Percentiles rank a stretch among this genome's conserved stretches.
Conservation (phyloP, 352 stramenopile genomes). For the Pythium sp. region DNA sequence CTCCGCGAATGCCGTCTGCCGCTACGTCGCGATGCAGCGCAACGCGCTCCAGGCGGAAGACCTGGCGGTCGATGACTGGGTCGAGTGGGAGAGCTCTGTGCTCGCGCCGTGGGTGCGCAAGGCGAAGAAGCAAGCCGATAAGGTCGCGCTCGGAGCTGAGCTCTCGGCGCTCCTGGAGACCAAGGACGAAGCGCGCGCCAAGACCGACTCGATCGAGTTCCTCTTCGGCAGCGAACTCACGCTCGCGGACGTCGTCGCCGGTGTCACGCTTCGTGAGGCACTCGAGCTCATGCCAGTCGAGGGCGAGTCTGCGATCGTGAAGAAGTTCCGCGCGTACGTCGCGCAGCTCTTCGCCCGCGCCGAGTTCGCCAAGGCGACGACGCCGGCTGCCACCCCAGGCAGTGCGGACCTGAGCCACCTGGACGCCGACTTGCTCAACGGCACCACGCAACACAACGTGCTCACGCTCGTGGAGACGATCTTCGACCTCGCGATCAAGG, state of each 20-base stretch:
- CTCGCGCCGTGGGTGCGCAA: constrained; percentile 55
- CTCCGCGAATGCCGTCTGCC: constrained; percentile 76
- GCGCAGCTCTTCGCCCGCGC: constrained; percentile 49
- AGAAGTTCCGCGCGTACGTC: constrained; percentile 69
- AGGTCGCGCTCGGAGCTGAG: constrained; percentile 23
- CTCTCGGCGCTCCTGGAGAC: constrained; percentile 49
- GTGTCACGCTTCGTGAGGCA: constrained; percentile 60
- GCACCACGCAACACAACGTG: constrained; percentile 75
- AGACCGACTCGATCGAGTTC: constrained; percentile 47
- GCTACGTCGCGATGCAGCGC: constrained; percentile 49
- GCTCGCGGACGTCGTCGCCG: constrained; percentile 70
- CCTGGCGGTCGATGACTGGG: constrained; percentile 76
- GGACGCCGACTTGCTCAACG: constrained; percentile 41
- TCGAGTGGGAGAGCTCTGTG: constrained; percentile 78
- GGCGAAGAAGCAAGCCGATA: constrained; percentile 44
- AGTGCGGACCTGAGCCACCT: constrained; percentile 29
- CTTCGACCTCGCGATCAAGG: constrained; percentile 68
- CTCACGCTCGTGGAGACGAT: constrained; percentile 72
- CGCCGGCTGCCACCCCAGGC: constrained; percentile 15
- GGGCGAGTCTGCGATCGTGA: constrained; percentile 42
- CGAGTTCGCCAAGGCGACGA: constrained; percentile 50
- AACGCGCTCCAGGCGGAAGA: constrained; percentile 62
- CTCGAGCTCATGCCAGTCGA: constrained; percentile 53
- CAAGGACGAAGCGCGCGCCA: constrained; percentile 59
- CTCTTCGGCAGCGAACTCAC: constrained; percentile 63